Percentiles rank a stretch among this genome's conserved stretches.
phyloP scores from a whole-genome alignment of 148 eudicot species.

The Dysphania ambrosioides region DNA sequence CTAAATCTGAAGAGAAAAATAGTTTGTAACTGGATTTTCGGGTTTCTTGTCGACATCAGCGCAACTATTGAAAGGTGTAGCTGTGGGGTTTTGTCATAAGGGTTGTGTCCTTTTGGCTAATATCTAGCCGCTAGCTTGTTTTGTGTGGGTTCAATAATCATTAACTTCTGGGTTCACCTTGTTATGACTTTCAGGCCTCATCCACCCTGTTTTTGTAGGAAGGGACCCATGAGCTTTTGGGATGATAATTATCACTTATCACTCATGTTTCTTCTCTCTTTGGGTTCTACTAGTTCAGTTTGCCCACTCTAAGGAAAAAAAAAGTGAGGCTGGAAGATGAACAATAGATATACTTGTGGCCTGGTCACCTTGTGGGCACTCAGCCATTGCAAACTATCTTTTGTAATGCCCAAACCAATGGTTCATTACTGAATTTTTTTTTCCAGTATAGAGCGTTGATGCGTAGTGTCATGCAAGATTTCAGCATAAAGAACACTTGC shows the following conservation, averaged over 20 bases:
- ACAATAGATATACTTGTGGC: no score
- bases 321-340: constrained; percentile 4
- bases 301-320: neutral
- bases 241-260: neutral
- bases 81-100: constrained; percentile 1
- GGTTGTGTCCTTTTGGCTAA: neutral
- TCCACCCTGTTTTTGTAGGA: neutral
- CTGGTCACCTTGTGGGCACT: no score
- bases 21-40: neutral
- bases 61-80: neutral
- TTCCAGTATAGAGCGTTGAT: no score
- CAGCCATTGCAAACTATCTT: no score
- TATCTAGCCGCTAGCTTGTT: constrained; percentile 1
- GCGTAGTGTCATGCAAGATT: no score
- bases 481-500: no score
- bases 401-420: no score
- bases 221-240: constrained; percentile 17
- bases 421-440: no score
- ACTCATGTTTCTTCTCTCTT: neutral
- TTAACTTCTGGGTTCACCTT: neutral
- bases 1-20: neutral
- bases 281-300: neutral
- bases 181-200: neutral
- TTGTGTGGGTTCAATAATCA: constrained; percentile 10
- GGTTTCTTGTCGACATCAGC: no score